A percentile compares a stretch with the other conserved stretches of the same genome.
Conservation (phyloP, 2,329 filamentous ascomycete species). For the Paecilomyces sp. region DNA sequence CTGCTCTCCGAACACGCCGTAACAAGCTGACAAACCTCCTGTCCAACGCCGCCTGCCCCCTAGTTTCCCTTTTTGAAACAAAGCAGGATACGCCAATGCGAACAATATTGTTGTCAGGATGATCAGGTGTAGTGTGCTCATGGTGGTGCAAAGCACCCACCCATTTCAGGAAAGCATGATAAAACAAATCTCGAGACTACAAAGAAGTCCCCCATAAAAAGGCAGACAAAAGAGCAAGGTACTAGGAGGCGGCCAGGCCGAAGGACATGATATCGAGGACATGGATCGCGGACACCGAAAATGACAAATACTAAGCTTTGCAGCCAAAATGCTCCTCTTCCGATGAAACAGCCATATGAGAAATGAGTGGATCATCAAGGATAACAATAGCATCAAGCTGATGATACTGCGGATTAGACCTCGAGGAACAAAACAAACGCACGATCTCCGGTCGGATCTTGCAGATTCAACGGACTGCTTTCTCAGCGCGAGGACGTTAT, state of each 20-base stretch:
- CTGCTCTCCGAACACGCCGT: background rate
- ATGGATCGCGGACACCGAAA: background rate
- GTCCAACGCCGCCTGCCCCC: background rate
- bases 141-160: background rate
- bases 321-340: background rate
- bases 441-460: background rate
- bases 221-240: background rate
- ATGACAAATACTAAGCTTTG: background rate
- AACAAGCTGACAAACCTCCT: background rate
- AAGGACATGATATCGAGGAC: background rate
- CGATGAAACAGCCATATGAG: background rate
- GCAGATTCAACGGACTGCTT: background rate
- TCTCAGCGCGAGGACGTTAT: background rate
- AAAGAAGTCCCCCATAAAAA: background rate
- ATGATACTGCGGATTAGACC: background rate
- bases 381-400: background rate
- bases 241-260: background rate
- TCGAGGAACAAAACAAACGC: background rate
- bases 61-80: conserved; percentile 1
- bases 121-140: background rate
- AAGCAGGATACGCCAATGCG: conserved; percentile 1
- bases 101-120: background rate
- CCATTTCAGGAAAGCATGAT: background rate
- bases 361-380: background rate
- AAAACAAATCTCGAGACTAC: background rate